Evolutionary conservation across 306 rosid genomes (phyloP).

Genomic region (Parietaria judaica): DNA sequence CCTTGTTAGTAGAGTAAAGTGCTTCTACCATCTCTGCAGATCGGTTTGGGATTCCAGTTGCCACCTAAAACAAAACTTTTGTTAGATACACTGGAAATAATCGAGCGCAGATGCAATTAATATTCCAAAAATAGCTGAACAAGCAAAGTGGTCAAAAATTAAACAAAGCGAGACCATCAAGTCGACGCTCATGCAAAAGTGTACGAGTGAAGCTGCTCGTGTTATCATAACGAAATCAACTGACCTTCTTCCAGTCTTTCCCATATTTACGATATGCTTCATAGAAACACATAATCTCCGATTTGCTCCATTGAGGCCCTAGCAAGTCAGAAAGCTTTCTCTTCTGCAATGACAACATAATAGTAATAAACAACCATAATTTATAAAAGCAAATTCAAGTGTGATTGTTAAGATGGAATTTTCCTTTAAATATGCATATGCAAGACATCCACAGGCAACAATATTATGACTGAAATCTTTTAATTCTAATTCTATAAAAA

Average conservation of each 20-base stretch:
- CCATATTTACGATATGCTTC: constrained; percentile 84
- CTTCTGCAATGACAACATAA: constrained; percentile 48
- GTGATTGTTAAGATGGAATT: background rate
- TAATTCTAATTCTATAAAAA: background rate
- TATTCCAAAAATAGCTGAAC: background rate
- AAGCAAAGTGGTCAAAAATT: background rate
- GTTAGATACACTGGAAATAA: background rate
- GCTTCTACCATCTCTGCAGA: constrained; percentile 89
- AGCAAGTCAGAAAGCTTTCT: constrained; percentile 83
- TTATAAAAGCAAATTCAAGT: background rate
- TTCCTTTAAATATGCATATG: background rate
- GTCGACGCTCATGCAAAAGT: background rate
- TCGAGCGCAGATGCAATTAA: background rate
- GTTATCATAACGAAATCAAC: constrained; percentile 15
- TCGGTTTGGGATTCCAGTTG: constrained; percentile 58
- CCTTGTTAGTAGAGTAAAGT: constrained; percentile 83
- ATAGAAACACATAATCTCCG: constrained; percentile 68
- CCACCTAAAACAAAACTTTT: constrained; percentile 39
- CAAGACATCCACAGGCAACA: background rate
- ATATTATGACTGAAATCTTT: background rate
- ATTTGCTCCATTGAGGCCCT: constrained; percentile 89
- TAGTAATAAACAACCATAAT: constrained; percentile 11
- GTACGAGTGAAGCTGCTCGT: background rate
- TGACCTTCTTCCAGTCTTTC: constrained; percentile 93
- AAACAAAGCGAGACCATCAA: background rate